Percentiles rank a stretch among this genome's conserved stretches.
Evolutionary conservation across 805 yeast species (phyloP).

Genomic region (Kodamaea kaohsiungensis): DNA sequence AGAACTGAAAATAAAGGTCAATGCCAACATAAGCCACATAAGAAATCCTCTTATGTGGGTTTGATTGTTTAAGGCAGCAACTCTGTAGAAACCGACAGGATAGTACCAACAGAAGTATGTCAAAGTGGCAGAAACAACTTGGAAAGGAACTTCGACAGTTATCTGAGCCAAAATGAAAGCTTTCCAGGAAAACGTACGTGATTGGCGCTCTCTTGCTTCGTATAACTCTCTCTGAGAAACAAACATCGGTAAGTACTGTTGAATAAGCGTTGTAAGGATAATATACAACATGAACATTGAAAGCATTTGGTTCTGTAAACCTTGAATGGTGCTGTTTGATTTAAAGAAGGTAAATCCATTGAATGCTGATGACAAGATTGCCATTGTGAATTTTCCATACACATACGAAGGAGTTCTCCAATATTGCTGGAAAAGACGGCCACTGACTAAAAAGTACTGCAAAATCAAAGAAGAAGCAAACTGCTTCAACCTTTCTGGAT

Average conservation of each 20-base stretch:
- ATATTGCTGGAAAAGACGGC: slow-evolving; percentile 22
- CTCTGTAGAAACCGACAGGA: slow-evolving; percentile 25
- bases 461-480: slow-evolving; percentile 12
- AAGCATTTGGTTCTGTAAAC: slow-evolving; percentile 65
- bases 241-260: slow-evolving; percentile 60
- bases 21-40: slow-evolving; percentile 31
- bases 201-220: slow-evolving; percentile 74
- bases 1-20: slow-evolving; percentile 21
- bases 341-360: slow-evolving; percentile 19
- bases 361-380: slow-evolving; percentile 14
- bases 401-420: slow-evolving; percentile 32
- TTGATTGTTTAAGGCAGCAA: slow-evolving; percentile 19
- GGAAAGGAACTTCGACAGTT: slow-evolving; percentile 67
- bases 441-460: slow-evolving; percentile 14
- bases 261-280: slow-evolving; percentile 54
- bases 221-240: slow-evolving; percentile 62
- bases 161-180: slow-evolving; percentile 65
- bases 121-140: slow-evolving; percentile 48
- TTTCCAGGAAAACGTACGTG: slow-evolving; percentile 67
- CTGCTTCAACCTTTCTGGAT: slow-evolving; percentile 10
- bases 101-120: slow-evolving; percentile 21
- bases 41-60: slow-evolving; percentile 35
- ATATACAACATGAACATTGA: slow-evolving; percentile 68
- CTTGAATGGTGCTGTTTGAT: slow-evolving; percentile 20
- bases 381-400: slow-evolving; percentile 15